Base-by-base conservation (phyloP, 2,329 filamentous ascomycete species). In the Aspergillus alliaceus region DNA sequence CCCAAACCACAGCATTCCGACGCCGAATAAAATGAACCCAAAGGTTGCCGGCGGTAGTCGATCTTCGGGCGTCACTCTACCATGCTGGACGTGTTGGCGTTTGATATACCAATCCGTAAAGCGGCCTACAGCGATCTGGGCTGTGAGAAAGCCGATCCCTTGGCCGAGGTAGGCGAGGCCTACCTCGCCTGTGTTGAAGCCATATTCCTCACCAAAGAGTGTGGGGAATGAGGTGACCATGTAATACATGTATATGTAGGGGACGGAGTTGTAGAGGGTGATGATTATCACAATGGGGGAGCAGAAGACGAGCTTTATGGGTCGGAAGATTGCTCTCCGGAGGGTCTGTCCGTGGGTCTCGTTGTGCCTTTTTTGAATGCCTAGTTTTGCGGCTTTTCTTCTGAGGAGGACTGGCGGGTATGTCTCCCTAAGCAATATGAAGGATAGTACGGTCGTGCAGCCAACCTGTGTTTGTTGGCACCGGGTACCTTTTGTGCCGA, bases 221-320 rank as follows among this genome's bases (percentile, higher is more conserved):
- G 86, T 73, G 7, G 85, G 85, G 70, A 88, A 87, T 20, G 82
- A 82, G 64, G 88, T 85, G 66, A 88, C 87, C 70, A 81, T 87
- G 32, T 74, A 73, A 59, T 81, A 81, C 54, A 73, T 71, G 11
- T 72, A 70, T 39, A 64, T 67, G 52, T 72, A 88, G 62, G 84
- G 80, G 62, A 87, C 79, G 54, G 81, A 81, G 5, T 81, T 84
- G 71, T 87, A 88, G 31, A 86, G 56, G 64, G 85, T 82, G 1
- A 84, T 80, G 70, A 87, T 86, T 9, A 82, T 69, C 2, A 88
- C 79, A 15, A 84, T 82, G 0, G 85, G 85, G 56, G 87, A 84
- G 68, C 84, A 82, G 68, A 86, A 58, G 9, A 80, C 84, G 63
- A 87, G 84, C 70, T 85, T 79, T n/a, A 84, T 29, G 5, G 51